Percentiles rank a stretch among this genome's conserved stretches.
phyloP scores from a whole-genome alignment of 495 filamentous ascomycete genomes.

The Penicillium odoratum region DNA sequence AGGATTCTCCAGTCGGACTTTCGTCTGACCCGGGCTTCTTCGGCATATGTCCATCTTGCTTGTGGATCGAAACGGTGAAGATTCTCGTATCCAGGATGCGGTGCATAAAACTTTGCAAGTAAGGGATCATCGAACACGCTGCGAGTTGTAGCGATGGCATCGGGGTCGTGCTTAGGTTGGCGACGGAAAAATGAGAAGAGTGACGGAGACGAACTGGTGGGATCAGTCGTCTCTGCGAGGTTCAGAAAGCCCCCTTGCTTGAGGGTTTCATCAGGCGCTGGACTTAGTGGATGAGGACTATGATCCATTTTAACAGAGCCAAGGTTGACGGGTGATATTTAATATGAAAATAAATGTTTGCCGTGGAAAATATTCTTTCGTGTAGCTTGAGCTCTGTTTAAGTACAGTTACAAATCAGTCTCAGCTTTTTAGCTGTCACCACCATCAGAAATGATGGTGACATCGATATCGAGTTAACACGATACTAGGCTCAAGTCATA shows the following conservation, averaged over 20 bases:
- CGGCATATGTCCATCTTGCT: constrained; percentile 51
- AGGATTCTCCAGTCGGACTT: constrained; percentile 54
- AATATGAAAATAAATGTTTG: background rate
- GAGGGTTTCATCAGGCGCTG: background rate
- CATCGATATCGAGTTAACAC: too few species aligned
- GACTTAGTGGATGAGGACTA: background rate
- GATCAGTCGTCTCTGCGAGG: background rate
- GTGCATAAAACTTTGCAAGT: constrained; percentile 51
- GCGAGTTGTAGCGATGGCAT: constrained; percentile 58
- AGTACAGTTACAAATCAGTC: background rate
- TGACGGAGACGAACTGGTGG: background rate
- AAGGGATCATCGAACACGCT: constrained; percentile 54
- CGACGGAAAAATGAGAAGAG: background rate
- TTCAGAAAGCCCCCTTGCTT: background rate
- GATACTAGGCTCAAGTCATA: too few species aligned
- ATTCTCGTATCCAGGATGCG: constrained; percentile 53
- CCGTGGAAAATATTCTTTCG: background rate
- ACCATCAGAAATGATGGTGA: background rate
- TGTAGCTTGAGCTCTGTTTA: background rate
- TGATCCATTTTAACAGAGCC: background rate
- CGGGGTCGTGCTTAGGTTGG: constrained; percentile 28
- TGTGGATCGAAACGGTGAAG: constrained; percentile 52
- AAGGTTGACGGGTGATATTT: background rate
- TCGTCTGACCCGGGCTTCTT: constrained; percentile 38
- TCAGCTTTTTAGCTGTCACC: too few species aligned